Evolutionary conservation across 805 yeast species (phyloP).

Genomic region (Suhomyces sp.): DNA sequence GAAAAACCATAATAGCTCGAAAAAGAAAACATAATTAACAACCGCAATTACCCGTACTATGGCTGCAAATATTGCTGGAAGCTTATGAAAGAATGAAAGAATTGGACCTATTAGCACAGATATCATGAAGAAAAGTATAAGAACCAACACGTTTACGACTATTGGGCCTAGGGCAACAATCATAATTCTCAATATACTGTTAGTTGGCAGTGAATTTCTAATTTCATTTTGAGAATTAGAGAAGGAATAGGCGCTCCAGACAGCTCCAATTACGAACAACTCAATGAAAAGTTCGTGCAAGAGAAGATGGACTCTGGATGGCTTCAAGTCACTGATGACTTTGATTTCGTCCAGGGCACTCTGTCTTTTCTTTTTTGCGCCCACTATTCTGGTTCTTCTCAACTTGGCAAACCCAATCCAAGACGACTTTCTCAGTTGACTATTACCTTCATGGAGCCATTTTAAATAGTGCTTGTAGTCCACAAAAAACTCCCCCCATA

Average conservation of each 20-base stretch:
- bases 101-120: constrained; percentile 53
- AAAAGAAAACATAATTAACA: constrained; percentile 49
- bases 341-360: constrained; percentile 34
- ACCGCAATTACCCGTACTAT: constrained; percentile 54
- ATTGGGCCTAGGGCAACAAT: constrained; percentile 50
- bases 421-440: constrained; percentile 31
- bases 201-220: constrained; percentile 28
- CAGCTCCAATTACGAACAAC: constrained; percentile 27
- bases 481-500: constrained; percentile 63
- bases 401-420: constrained; percentile 50
- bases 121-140: constrained; percentile 40
- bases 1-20: constrained; percentile 62
- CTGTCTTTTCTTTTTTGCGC: constrained; percentile 47
- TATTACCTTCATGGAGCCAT: constrained; percentile 55
- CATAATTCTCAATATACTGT: constrained; percentile 42
- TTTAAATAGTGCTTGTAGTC: constrained; percentile 58
- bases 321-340: constrained; percentile 45
- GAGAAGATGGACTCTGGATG: constrained; percentile 45
- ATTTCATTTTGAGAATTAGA: constrained; percentile 52
- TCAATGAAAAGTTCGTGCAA: constrained; percentile 35
- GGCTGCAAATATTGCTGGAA: constrained; percentile 54
- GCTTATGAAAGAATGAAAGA: constrained; percentile 37
- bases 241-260: constrained; percentile 49
- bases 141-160: constrained; percentile 36
- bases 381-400: constrained; percentile 53